Evolutionary conservation across 768 basidiomycete genomes (phyloP), one percentile per base, ranked within the genome.

Genomic region (Boletus vinaceobasis): DNA sequence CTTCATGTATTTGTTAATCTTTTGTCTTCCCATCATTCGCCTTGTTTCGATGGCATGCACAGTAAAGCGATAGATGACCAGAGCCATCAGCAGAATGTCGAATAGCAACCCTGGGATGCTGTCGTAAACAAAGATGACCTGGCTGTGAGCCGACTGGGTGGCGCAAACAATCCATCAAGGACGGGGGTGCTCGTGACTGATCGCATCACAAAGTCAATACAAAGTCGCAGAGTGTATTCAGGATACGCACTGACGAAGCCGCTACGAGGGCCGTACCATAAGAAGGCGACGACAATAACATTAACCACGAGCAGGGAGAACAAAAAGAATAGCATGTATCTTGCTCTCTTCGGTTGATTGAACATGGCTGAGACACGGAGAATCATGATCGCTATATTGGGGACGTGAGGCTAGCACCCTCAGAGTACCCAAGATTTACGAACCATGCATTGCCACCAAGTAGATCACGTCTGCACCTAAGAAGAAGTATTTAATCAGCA

Each of bases 291-390:
- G 19, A 53, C 32, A 6, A 61, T 15, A 4, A 4, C 1, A 5
- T 31, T 7, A 37, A 42, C n/a, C 2, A n/a, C 4, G 42, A 61
- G 17, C 0, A 55, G 19, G 11, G 38, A 31, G 33, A 32, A 60
- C 9, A 61, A n/a, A 21, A 36, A 47, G 19, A 26, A 42, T 27
- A 60, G 42, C 13, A 53, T 48, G 2, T 32, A 35, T 23, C 7
- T 50, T n/a, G 19, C 17, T 31, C 42, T 43, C 31, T 40, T 57
- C 0, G 52, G 55, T 42, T 38, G 31, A 17, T 26, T n/a, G 49
- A 60, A 60, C 60, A 60, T 61, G 21, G 26, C 60, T 5, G 58
- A 53, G 3, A 61, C 46, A 21, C 60, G 48, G 17, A 61, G 36
- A 56, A 61, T 50, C 55, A 61, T 60, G 26, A 60, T 61, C 10